These are phyloP conservation scores for Eutrema japonicum DNA, from an alignment of 345 rosid species.

Conservation along the genomic window DNA sequence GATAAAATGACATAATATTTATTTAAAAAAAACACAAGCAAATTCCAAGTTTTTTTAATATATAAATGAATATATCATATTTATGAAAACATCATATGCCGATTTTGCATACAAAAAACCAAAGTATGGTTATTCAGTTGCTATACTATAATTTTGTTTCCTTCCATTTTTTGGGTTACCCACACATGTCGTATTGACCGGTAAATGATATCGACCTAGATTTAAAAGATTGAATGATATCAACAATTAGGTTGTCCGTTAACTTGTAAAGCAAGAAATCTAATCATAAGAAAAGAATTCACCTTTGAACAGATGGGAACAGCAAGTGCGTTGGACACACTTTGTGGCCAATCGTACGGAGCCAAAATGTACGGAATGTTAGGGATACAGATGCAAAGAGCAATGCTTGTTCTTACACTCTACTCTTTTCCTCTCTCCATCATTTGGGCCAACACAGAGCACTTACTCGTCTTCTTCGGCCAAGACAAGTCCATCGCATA, in stretches of 20 bases:
- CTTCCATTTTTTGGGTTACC: too few relatives aligned
- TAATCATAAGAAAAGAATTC: neutral
- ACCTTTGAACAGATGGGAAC: constrained; percentile 54
- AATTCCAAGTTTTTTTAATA: too few relatives aligned
- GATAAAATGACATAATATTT: too few relatives aligned
- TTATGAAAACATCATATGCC: too few relatives aligned
- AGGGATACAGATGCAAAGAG: constrained; percentile 67
- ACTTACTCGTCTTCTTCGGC: constrained; percentile 50
- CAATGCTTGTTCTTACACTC: constrained; percentile 57
- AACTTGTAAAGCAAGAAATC: constrained; percentile 21
- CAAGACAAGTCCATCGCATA: constrained; percentile 43
- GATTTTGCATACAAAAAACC: too few relatives aligned
- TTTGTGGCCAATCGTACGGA: constrained; percentile 74
- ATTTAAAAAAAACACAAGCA: too few relatives aligned
- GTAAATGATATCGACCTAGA: neutral
- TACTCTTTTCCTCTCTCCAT: constrained; percentile 58
- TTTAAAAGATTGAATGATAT: neutral
- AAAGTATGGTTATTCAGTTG: too few relatives aligned
- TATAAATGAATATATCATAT: too few relatives aligned
- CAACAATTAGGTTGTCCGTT: neutral
- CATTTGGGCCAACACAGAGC: constrained; percentile 57
- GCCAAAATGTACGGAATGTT: constrained; percentile 70
- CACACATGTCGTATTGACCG: neutral
- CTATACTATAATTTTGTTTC: too few relatives aligned
- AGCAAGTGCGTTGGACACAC: constrained; percentile 71